Percentiles rank a stretch among this genome's conserved stretches.
phyloP scores from a whole-genome alignment of 768 basidiomycete genomes.

The Gelatoporia subvermispora region DNA sequence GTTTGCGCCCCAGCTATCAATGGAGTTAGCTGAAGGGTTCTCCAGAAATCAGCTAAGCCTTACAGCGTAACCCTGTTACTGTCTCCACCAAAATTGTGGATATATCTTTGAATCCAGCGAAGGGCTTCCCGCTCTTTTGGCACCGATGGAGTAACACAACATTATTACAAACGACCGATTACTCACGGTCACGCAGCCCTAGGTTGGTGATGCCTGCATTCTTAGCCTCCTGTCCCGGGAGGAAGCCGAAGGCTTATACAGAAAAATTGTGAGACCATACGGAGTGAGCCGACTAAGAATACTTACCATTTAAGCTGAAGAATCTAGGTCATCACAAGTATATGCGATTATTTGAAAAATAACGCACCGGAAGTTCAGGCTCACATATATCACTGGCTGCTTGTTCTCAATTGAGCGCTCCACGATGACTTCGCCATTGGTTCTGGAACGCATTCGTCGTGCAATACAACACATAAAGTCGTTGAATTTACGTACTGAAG shows the following conservation, averaged over 20 bases:
- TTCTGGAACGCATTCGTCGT: too few species aligned
- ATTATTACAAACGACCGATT: background rate
- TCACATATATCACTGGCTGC: too few species aligned
- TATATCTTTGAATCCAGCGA: slow-evolving; percentile 28
- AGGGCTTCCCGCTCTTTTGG: slow-evolving; percentile 34
- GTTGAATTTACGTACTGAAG: background rate
- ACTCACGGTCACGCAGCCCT: slow-evolving; percentile 32
- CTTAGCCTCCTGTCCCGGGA: slow-evolving; percentile 15
- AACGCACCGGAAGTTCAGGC: too few species aligned
- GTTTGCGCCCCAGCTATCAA: slow-evolving; percentile 17
- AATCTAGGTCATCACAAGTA: too few species aligned
- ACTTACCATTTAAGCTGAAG: too few species aligned
- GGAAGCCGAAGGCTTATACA: slow-evolving; percentile 18
- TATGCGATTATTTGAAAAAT: too few species aligned
- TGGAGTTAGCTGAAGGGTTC: background rate
- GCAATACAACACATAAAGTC: too few species aligned
- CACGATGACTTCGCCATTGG: too few species aligned
- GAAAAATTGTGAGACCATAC: too few species aligned
- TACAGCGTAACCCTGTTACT: slow-evolving; percentile 33
- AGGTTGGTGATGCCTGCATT: slow-evolving; percentile 25
- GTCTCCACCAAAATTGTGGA: slow-evolving; percentile 30
- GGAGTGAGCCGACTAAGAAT: too few species aligned
- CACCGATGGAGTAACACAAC: background rate
- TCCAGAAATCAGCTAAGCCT: background rate
- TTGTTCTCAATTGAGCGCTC: too few species aligned